Evolutionary conservation across 2,329 filamentous ascomycete species (phyloP).

Genomic region (Aspergillus caelatus): DNA sequence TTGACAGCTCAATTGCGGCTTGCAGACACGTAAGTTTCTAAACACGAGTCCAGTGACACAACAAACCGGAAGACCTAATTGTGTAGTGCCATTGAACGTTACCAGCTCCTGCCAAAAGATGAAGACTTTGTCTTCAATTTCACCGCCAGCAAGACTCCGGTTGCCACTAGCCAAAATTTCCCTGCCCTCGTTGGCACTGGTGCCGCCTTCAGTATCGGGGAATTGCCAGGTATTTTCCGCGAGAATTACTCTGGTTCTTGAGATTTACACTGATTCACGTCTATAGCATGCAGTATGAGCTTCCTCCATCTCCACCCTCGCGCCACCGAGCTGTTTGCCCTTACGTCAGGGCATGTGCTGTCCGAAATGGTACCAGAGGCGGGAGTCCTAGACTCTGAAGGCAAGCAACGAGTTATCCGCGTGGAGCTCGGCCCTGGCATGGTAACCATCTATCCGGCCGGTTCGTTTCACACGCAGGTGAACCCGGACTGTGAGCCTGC

Average conservation of each 20-base stretch:
- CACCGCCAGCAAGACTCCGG: conserved; percentile 7
- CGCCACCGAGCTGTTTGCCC: conserved; percentile 27
- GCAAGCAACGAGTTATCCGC: conserved; percentile 22
- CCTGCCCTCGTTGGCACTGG: conserved; percentile 21
- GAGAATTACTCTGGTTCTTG: neutral
- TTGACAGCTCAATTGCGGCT: conserved; percentile 23
- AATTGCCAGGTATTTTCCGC: conserved; percentile 21
- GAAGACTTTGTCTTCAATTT: conserved; percentile 28
- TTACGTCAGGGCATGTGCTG: conserved; percentile 21
- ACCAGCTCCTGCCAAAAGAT: conserved; percentile 25
- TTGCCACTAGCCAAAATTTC: conserved; percentile 26
- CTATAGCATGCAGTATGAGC: conserved; percentile 27
- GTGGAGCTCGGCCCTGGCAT: conserved; percentile 20
- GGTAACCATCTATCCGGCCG: conserved; percentile 28
- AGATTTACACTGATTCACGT: conserved; percentile 1
- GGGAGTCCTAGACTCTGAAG: conserved; percentile 16
- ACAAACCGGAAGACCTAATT: neutral
- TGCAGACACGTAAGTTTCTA: conserved; percentile 23
- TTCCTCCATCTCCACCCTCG: conserved; percentile 30
- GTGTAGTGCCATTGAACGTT: conserved; percentile 23
- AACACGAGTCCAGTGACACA: neutral
- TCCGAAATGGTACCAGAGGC: conserved; percentile 26
- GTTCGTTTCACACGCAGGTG: conserved; percentile 31
- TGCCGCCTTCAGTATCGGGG: conserved; percentile 20
- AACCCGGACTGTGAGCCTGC: conserved; percentile 30